Base-by-base conservation (phyloP, 2,329 filamentous ascomycete species). In the Ceratocystis variospora region DNA sequence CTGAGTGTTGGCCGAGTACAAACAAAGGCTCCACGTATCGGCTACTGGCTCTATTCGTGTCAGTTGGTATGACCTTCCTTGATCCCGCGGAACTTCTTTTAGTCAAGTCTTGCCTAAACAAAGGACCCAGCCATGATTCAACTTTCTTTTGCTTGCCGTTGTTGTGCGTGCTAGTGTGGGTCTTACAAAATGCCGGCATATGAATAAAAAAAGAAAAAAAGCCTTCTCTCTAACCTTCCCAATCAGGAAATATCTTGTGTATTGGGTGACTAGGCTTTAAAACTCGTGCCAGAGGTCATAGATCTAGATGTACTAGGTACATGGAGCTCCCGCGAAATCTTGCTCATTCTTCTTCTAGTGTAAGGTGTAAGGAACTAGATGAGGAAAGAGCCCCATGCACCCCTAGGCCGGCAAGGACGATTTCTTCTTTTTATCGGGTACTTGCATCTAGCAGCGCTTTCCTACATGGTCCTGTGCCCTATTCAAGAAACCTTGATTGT, bases 351-450 rank as follows among this genome's bases (percentile, higher is more conserved):
- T 19, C 12, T 8, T 31, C 55, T 8, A 10, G 55, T 33, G 15
- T 31, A 19, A 31, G 5, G 50, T 31, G 31, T 2, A 17, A 59
- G 55, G 7, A 19, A 15, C 17, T 8, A 37, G 33, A 59, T 25
- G 31, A 59, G 17, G 17, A 59, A 59, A 59, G 25, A 59, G 33
- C 55, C 37, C 55, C 28, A 33, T n/a, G 55, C 31, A 8, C 10
- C 28, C 55, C 55, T 41, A 33, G n/a, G 17, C n/a, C 28, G 28
- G 55, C 15, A 59, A 12, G 28, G 25, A 59, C 55, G 55, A 59
- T 59, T 59, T 59, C 31, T 59, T 7, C n/a, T 59, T 37, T 37
- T 59, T n/a, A n/a, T 41, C 55, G 55, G 55, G 55, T 59, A 37
- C 28, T 59, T 59, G 55, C 55, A 25, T 59, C 28, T 25, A 59